Evolutionary conservation across 1,284 basidiomycete genomes (phyloP).

Genomic region (Mycosarcoma mackinlayi): DNA sequence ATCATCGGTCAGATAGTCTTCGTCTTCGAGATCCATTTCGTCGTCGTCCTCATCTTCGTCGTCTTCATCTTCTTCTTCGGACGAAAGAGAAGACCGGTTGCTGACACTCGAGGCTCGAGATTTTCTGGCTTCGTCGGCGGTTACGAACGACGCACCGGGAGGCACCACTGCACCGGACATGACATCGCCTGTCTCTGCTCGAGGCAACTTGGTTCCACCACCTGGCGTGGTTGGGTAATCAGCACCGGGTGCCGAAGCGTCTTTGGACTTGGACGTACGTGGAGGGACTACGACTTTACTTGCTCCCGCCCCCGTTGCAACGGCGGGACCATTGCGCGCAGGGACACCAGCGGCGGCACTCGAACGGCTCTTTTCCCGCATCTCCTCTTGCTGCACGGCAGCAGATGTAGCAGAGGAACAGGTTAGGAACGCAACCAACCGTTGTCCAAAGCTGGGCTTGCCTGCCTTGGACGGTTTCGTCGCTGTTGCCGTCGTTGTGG

Average conservation of each 20-base stretch:
- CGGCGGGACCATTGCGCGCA: slow-evolving; percentile 5
- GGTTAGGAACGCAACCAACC: slow-evolving; percentile 50
- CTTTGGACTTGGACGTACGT: slow-evolving; percentile 30
- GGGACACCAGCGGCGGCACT: not conserved
- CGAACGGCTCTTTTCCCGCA: slow-evolving; percentile 30
- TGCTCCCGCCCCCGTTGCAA: slow-evolving; percentile 3
- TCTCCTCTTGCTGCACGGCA: slow-evolving; percentile 36
- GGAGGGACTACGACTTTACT: slow-evolving; percentile 14
- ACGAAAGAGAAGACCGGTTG: not conserved
- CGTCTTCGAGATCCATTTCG: slow-evolving; percentile 70
- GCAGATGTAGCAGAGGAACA: slow-evolving; percentile 38
- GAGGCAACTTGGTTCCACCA: slow-evolving; percentile 64
- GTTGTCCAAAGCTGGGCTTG: slow-evolving; percentile 31
- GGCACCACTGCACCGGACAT: slow-evolving; percentile 78
- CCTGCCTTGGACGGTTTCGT: not conserved
- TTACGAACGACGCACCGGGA: slow-evolving; percentile 75
- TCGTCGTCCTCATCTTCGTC: slow-evolving; percentile 66
- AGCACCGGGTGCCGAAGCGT: not conserved
- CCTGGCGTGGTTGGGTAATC: slow-evolving; percentile 46
- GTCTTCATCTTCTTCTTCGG: slow-evolving; percentile 27
- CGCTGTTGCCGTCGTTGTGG: not conserved
- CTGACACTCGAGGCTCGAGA: slow-evolving; percentile 8
- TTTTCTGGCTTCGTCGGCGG: slow-evolving; percentile 31
- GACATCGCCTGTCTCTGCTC: slow-evolving; percentile 75
- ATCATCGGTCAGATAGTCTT: slow-evolving; percentile 69